phyloP scores from a whole-genome alignment of 2,329 filamentous ascomycete genomes.

The Monilinia fructigena region DNA sequence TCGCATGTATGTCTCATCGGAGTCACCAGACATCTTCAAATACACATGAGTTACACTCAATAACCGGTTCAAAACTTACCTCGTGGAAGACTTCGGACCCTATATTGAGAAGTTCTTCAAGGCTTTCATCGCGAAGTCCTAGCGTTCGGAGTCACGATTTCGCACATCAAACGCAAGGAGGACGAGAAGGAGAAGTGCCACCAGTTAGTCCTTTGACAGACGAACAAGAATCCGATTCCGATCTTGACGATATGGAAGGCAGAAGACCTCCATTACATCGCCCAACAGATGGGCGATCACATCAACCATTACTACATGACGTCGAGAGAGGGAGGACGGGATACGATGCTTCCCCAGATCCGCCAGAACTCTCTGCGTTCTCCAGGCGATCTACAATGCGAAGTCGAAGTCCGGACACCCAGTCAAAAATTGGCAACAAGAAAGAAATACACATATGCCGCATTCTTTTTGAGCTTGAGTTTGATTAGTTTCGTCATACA shows the following conservation, averaged over 20 bases:
- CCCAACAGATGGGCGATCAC: slow-evolving; percentile 43
- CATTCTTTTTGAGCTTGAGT: slow-evolving; percentile 77
- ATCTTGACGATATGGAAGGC: slow-evolving; percentile 35
- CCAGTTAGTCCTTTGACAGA: slow-evolving; percentile 20
- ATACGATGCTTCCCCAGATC: slow-evolving; percentile 35
- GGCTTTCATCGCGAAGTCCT: slow-evolving; percentile 27
- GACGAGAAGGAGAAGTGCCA: slow-evolving; percentile 23
- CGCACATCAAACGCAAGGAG: slow-evolving; percentile 25
- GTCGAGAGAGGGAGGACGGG: slow-evolving; percentile 38
- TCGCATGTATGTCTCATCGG: slow-evolving; percentile 39
- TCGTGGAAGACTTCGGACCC: slow-evolving; percentile 33
- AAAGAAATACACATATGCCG: slow-evolving; percentile 84
- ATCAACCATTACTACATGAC: slow-evolving; percentile 40
- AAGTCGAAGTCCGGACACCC: slow-evolving; percentile 70
- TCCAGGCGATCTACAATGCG: slow-evolving; percentile 67
- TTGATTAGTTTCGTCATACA: slow-evolving; percentile 88
- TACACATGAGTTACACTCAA: slow-evolving; percentile 20
- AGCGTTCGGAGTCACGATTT: slow-evolving; percentile 26
- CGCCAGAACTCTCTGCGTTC: slow-evolving; percentile 40
- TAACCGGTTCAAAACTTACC: slow-evolving; percentile 24
- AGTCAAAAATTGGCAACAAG: slow-evolving; percentile 65
- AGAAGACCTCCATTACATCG: slow-evolving; percentile 45
- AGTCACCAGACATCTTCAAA: slow-evolving; percentile 28
- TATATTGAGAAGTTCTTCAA: slow-evolving; percentile 29
- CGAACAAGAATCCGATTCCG: slow-evolving; percentile 33